Evolutionary conservation across 2,329 filamentous ascomycete genomes (phyloP), one percentile per base, ranked within the genome.

Genomic region (Diaporthe helianthi): DNA sequence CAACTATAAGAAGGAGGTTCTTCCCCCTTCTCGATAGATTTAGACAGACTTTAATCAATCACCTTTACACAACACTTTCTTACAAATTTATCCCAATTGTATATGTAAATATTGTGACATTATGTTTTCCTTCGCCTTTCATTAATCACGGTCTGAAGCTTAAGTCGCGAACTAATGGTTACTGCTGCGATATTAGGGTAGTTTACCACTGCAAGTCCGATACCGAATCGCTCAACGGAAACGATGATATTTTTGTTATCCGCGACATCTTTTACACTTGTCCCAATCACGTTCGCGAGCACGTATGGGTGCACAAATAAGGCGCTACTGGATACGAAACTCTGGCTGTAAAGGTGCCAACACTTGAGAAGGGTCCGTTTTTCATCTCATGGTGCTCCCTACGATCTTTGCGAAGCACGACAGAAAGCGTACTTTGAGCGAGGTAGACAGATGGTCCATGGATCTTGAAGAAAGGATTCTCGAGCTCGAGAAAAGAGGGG

Each of bases 161-260:
- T n/a, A n/a, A n/a, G n/a, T n/a, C n/a, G n/a, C n/a, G n/a, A n/a
- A n/a, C n/a, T n/a, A n/a, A n/a, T n/a, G n/a, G n/a, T n/a, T n/a
- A n/a, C n/a, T n/a, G n/a, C n/a, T n/a, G n/a, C n/a, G n/a, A n/a
- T n/a, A n/a, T n/a, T n/a, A n/a, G n/a, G n/a, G n/a, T 38, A 76
- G 74, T 75, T 1, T 76, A 75, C 46, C 72, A 70, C 31, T 76
- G 72, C 67, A 75, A 73, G 54, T 76, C 73, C 31, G 73, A 76
- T 31, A 74, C 72, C 0, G 17, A 22, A 22, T 72, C 73, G 1
- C 71, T 69, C 0, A n/a, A 22, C 8, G 15, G 41, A 6, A 17
- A 13, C 1, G 58, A 73, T 22, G 72, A 74, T 33, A 67, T 74
- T 4, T 55, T 73, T 2, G n/a, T n/a, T 76, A n/a, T 74, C 74